A percentile compares a stretch with the other conserved stretches of the same genome.
phyloP scores from a whole-genome alignment of 106 monocot genomes.

The Dactylorhiza incarnata region DNA sequence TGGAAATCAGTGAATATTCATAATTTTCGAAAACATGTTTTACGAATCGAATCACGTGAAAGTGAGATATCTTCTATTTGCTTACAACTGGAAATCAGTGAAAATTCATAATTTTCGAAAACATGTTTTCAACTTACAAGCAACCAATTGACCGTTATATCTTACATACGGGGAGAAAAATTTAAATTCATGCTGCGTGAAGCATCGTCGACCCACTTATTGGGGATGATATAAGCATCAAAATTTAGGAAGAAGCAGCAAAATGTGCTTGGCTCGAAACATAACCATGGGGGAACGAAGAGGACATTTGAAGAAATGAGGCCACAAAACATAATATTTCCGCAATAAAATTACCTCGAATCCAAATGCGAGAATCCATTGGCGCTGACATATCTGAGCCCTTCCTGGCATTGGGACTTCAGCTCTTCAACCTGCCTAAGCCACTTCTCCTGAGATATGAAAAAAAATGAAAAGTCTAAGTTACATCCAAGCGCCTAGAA shows the following conservation, averaged over 20 bases:
- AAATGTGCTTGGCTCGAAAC: neutral
- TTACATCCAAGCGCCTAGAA: too few relatives aligned
- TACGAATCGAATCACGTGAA: neutral
- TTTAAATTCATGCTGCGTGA: neutral
- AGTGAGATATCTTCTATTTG: too few relatives aligned
- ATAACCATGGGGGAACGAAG: neutral
- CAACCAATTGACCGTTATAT: neutral
- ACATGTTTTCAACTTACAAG: neutral
- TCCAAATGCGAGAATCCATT: conserved; percentile 18
- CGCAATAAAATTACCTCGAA: conserved; percentile 25
- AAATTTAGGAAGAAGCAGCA: neutral
- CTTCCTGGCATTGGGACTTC: conserved; percentile 60
- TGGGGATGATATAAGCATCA: neutral
- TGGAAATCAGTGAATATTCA: neutral
- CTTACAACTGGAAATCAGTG: neutral
- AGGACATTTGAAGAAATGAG: neutral
- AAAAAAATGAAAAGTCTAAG: neutral
- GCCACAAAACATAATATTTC: neutral
- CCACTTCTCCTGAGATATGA: conserved; percentile 54
- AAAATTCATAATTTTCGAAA: neutral
- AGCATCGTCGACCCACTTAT: neutral
- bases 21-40: neutral
- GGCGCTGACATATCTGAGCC: conserved; percentile 36
- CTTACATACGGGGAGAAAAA: too few relatives aligned
- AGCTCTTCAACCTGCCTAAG: conserved; percentile 77